Evolutionary conservation across 2,329 filamentous ascomycete genomes (phyloP), one percentile per base, ranked within the genome.

Genomic region (Ophiostoma ulmi): DNA sequence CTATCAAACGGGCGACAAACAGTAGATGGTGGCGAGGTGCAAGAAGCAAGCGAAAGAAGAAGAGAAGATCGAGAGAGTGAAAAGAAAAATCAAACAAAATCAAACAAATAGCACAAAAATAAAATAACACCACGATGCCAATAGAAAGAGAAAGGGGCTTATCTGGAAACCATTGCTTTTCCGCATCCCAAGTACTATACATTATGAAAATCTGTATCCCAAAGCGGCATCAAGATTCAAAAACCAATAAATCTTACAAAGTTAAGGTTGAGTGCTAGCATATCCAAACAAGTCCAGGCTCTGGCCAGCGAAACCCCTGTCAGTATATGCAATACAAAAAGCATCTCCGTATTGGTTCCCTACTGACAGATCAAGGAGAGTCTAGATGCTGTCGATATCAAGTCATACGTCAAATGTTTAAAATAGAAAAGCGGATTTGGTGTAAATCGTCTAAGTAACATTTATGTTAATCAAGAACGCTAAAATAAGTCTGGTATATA

Each of bases 191-290:
- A 11, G n/a, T n/a, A n/a, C 48, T 10, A 22, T 22, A 55, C 1
- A 55, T 10, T n/a, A 7, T 22, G 48, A 55, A 10, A 55, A 55
- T 55, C 20, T 7, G 48, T 22, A 55, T 55, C 48, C 48, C 48
- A 55, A 55, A 55, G 20, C 20, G 48, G 48, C 48, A 55, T 55
- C 48, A 55, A 55, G n/a, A 55, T 55, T 55, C 20, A 55, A 22
- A 55, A 55, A 26, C 6, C 48, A 55, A 55, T 55, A 55, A 55
- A 55, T 5, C 41, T 3, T 8, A 55, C 17, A 55, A 22, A n/a
- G n/a, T 55, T 22, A 55, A n/a, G 20, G n/a, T 10, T 10, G 5
- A 55, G 20, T 22, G 20, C 20, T 22, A 55, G n/a, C 48, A 10
- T n/a, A 22, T n/a, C 20, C 5, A 2, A 55, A 8, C 48, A 55